Evolutionary conservation across 1,139 yeast genomes (phyloP), one percentile per base, ranked within the genome.

Genomic region (Saccharomyces pastorianus): DNA sequence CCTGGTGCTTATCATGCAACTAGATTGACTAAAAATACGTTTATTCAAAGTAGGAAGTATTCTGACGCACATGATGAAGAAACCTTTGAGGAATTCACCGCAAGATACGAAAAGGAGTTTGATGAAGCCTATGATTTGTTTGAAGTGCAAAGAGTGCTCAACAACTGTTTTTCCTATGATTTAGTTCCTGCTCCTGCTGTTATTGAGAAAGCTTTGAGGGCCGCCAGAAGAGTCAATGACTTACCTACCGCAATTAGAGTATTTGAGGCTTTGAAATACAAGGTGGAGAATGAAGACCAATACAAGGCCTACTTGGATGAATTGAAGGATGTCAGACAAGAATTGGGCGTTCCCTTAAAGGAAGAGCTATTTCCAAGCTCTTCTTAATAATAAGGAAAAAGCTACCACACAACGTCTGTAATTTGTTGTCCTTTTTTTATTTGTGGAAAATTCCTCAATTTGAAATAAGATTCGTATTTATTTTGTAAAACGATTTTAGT

Each of bases 191-290:
- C 99, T 42, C 99, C 99, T 63, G 84, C 87, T 58, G 98, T 93
- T 60, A 81, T 93, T 70, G 96, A 89, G 76, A 88, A 88, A 78
- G 99, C 99, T 53, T 82, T 93, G 72, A 85, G 88, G 77, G 99
- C 99, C 53, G 93, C 98, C 69, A 90, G 99, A 83, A 88, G 99
- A 78, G 98, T 93, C 64, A 90, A 95, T 75, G 99, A 93, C 78
- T 88, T 88, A 78, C 97, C 99, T 59, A 91, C 98, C 59, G 99
- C 99, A 57, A 95, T 91, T 65, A 88, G 99, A 78, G 96, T 96
- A 59, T 93, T 93, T 68, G 99, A 93, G 78, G 85, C 82, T 63
- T 83, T 93, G 73, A 88, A 87, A 75, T 88, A 84, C 83, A 93
- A 93, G 81, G 98, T 93, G 61, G 97, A 91, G 75, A 88, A 85